Evolutionary conservation across 2,329 filamentous ascomycete genomes (phyloP).

Genomic region (Pseudogymnoascus sp.): DNA sequence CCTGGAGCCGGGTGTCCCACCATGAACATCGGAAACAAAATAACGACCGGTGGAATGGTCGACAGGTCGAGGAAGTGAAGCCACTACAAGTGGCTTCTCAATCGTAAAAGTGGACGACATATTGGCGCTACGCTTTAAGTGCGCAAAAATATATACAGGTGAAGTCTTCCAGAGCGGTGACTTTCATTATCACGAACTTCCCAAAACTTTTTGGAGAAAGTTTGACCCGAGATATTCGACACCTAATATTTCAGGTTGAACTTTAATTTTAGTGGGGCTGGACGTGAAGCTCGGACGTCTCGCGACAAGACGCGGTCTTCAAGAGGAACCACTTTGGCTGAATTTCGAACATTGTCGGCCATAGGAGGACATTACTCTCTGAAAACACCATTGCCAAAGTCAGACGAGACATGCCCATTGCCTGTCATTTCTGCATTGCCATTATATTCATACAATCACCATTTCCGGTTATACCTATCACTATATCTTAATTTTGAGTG

Average conservation of each 20-base stretch:
- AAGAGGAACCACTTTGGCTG: constrained; percentile 7
- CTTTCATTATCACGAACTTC: constrained; percentile 7
- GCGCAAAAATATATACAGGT: constrained; percentile 5
- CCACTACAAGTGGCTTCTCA: constrained; percentile 57
- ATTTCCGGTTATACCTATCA: background rate
- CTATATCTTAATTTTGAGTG: background rate
- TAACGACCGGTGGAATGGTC: constrained; percentile 45
- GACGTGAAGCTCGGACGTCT: background rate
- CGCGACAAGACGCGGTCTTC: constrained; percentile 7
- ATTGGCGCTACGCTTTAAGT: constrained; percentile 6
- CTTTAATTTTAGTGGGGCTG: background rate
- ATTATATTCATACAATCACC: background rate
- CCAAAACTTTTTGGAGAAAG: constrained; percentile 11
- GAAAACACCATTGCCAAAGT: background rate
- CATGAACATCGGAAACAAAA: constrained; percentile 54
- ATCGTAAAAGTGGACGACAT: constrained; percentile 47
- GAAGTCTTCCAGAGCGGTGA: constrained; percentile 7
- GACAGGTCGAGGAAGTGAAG: constrained; percentile 51
- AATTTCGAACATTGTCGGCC: background rate
- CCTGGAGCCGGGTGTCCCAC: constrained; percentile 49
- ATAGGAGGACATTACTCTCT: background rate
- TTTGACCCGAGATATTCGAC: background rate
- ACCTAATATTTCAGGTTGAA: background rate
- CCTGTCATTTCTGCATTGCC: background rate
- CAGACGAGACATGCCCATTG: background rate